Conservation (phyloP, 768 basidiomycete genomes). For the Lyophyllum shimeji region DNA sequence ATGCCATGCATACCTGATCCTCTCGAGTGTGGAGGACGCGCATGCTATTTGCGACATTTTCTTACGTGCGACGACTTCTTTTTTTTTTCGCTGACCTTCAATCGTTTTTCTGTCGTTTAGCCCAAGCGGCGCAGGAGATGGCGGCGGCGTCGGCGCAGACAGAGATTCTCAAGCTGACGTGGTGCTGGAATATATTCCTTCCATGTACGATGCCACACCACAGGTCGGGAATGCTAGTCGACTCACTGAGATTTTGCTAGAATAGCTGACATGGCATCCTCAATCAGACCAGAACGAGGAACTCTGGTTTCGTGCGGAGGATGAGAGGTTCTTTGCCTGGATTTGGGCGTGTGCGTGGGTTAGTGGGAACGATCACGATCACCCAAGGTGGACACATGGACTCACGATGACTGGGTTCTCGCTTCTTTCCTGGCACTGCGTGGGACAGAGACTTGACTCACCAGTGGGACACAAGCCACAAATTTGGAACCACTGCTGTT, state of each 20-base stretch:
- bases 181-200: neutral
- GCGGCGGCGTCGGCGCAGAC: neutral
- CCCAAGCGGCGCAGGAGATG: neutral
- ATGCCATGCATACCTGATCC: neutral
- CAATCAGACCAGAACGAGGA: neutral
- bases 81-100: neutral
- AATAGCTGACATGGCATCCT: neutral
- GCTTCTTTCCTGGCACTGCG: conserved; percentile 4
- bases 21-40: too few species aligned
- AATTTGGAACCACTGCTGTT: neutral
- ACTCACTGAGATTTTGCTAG: neutral
- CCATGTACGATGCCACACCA: neutral
- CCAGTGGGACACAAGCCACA: neutral
- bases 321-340: neutral
- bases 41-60: neutral
- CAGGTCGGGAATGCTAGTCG: neutral
- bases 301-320: neutral
- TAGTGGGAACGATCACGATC: conserved; percentile 2
- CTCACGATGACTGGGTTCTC: conserved; percentile 1
- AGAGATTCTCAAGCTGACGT: neutral
- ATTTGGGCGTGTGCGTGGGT: neutral
- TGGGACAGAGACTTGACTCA: conserved; percentile 3
- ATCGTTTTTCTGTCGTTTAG: neutral
- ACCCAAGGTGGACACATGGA: neutral
- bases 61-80: neutral